These are phyloP conservation scores for Fusarium caatingaense DNA, from an alignment of 2,329 filamentous ascomycete genomes.

Conservation along the genomic window DNA sequence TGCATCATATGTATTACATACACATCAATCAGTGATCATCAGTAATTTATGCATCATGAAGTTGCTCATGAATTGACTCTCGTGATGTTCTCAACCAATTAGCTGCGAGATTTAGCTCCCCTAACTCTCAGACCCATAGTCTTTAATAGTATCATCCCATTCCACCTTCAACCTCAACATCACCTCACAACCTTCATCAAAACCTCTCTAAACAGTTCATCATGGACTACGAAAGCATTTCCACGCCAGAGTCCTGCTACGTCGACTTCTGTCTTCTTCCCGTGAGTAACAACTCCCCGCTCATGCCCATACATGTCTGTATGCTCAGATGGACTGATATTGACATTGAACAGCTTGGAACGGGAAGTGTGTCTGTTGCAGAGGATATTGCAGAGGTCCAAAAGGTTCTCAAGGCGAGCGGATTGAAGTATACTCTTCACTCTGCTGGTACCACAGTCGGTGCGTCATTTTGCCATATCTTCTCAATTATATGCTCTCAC, in stretches of 20 bases:
- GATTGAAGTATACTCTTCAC: slow-evolving; percentile 88
- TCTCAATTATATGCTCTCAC: background rate
- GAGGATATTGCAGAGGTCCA: slow-evolving; percentile 91
- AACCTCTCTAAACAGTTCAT: background rate
- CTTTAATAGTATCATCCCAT: background rate
- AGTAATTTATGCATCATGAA: slow-evolving; percentile 34
- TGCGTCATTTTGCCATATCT: slow-evolving; percentile 58
- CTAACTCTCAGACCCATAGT: slow-evolving; percentile 10
- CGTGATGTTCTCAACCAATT: slow-evolving; percentile 35
- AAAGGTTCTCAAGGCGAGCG: slow-evolving; percentile 82
- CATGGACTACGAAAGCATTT: slow-evolving; percentile 61
- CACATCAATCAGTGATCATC: background rate
- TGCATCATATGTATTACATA: background rate
- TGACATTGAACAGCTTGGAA: slow-evolving; percentile 73
- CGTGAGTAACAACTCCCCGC: slow-evolving; percentile 57
- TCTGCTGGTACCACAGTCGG: slow-evolving; percentile 93
- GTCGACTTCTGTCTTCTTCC: slow-evolving; percentile 95
- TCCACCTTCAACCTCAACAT: background rate
- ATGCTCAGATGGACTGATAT: slow-evolving; percentile 11
- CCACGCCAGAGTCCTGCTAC: slow-evolving; percentile 80
- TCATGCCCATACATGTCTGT: background rate
- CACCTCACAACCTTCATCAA: background rate
- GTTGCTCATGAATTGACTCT: slow-evolving; percentile 13
- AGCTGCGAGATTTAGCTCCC: slow-evolving; percentile 8
- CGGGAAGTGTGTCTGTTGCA: slow-evolving; percentile 78